Base-by-base conservation (phyloP, 768 basidiomycete genomes). In the Lyophyllum decastes region DNA sequence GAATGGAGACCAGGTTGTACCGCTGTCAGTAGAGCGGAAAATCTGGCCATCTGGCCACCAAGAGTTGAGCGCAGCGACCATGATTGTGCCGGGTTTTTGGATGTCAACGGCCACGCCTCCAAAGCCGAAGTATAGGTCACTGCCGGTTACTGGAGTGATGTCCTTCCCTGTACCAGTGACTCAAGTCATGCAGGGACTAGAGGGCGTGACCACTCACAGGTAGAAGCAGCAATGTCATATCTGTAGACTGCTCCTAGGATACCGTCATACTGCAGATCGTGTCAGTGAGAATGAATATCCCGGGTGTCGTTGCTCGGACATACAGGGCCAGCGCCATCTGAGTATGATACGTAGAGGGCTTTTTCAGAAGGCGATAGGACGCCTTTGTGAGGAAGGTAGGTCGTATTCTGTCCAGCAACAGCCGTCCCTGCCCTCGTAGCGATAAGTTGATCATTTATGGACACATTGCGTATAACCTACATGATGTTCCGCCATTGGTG, bases 41-140 rank as follows among this genome's bases (percentile, higher is more conserved):
- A 87, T 86, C 58, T 86, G 84, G 16, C 84, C 86, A 62, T 88
- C 85, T 2, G 85, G 86, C 78, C 78, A 83, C 83, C 84, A 85
- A 19, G 78, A 81, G 63, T 85, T 86, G 40, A 87, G 77, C 1
- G 85, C 84, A 44, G 86, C 84, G 11, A 86, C 85, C 87, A 88
- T 87, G 61, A 88, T 68, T 11, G 83, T 87, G 0, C 86, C 86
- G 19, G 85, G 84, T 49, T 73, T 78, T 61, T 85, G 83, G 11
- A 80, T 61, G 61, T 89, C 87, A 47, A 89, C 80, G 5, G 84
- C 75, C 2, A 87, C 70, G 30, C 85, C 85, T 44, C 85, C 84
- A 58, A 87, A 87, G 4, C 86, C 84, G 61, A 85, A 86, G 64
- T 80, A 82, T 24, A 86, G 76, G 57, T 83, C 77, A 52, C 78